A percentile compares a stretch with the other conserved stretches of the same genome.
phyloP scores from a whole-genome alignment of 495 filamentous ascomycete genomes.

The Aspergillus saccharolyticus region DNA sequence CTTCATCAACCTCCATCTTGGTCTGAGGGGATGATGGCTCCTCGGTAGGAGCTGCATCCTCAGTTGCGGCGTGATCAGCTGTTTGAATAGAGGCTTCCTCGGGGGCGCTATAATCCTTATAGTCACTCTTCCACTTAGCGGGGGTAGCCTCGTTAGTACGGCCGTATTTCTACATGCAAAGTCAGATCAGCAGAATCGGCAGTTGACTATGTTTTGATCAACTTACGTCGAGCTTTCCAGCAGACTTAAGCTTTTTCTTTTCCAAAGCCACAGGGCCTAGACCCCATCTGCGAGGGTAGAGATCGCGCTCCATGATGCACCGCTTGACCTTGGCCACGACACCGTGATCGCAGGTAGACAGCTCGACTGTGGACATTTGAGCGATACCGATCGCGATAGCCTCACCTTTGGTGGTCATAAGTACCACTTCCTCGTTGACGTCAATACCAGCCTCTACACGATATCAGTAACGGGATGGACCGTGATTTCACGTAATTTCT shows the following conservation, averaged over 20 bases:
- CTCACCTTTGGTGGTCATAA: constrained; percentile 98
- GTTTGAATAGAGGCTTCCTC: constrained; percentile 39
- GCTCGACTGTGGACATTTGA: constrained; percentile 90
- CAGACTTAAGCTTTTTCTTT: constrained; percentile 99
- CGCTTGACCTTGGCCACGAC: constrained; percentile 97
- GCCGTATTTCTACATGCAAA: constrained; percentile 68
- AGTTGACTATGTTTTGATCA: not conserved
- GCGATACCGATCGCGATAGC: constrained; percentile 93
- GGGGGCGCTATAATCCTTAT: constrained; percentile 76
- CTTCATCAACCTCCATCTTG: constrained; percentile 39
- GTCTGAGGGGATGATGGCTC: constrained; percentile 26
- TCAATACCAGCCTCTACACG: constrained; percentile 74
- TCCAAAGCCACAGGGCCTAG: constrained; percentile 82
- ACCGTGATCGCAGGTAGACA: constrained; percentile 90
- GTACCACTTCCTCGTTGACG: constrained; percentile 83
- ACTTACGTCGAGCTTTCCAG: constrained; percentile 85
- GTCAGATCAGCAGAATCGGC: constrained; percentile 9
- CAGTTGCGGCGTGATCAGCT: constrained; percentile 35
- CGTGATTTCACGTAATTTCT: not conserved
- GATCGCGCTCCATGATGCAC: constrained; percentile 97
- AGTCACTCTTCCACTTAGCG: constrained; percentile 79
- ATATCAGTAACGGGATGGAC: no score
- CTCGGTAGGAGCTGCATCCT: constrained; percentile 34
- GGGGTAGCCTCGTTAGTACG: constrained; percentile 88
- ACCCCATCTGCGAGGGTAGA: constrained; percentile 94